Evolutionary conservation across 2,329 filamentous ascomycete species (phyloP), one percentile per base, ranked within the genome.

Genomic region (Helotiales sp.): DNA sequence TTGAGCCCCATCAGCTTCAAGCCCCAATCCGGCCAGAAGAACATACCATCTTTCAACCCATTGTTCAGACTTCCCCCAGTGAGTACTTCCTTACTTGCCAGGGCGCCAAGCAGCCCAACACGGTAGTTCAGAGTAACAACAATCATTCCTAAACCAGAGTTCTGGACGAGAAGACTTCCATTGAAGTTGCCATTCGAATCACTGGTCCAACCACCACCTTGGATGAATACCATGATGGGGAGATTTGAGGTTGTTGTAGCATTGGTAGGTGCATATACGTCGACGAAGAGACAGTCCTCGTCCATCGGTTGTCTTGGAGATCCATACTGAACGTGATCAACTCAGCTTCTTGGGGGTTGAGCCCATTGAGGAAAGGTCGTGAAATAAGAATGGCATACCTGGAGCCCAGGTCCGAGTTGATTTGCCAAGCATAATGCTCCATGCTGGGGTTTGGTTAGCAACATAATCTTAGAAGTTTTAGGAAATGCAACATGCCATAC

Each of bases 51-150:
- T 30, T 57, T 57, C 17, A 61, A 29, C 1, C 89, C 89, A 65
- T 86, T 86, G 69, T 91, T 91, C 38, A 85, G 69, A 54, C 78
- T 81, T 4, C 81, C 79, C 1, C 70, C 63, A 63, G 67, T 63
- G 24, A 72, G 63, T 1, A 85, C 70, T 62, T 86, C 79, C 10
- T 79, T 73, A 53, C 83, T 76, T 3, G 82, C 82, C 13, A 91
- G 76, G 67, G 90, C 91, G 0, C 89, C 89, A 62, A 85, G 90
- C 0, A 83, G 79, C 0, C 88, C 88, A 3, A 92, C 87, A 5
- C 89, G 84, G 68, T 92, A 91, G 73, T 90, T 91, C 71, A 90
- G 80, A 12, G 79, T 85, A 5, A 91, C 85, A 0, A 90, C 83
- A 0, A 92, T 73, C 40, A 91, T 85, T 34, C 81, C 76, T 55